Percentiles rank a stretch among this genome's conserved stretches.
Conservation (phyloP, 2,329 filamentous ascomycete genomes). For the Monosporascus cannonballus region DNA sequence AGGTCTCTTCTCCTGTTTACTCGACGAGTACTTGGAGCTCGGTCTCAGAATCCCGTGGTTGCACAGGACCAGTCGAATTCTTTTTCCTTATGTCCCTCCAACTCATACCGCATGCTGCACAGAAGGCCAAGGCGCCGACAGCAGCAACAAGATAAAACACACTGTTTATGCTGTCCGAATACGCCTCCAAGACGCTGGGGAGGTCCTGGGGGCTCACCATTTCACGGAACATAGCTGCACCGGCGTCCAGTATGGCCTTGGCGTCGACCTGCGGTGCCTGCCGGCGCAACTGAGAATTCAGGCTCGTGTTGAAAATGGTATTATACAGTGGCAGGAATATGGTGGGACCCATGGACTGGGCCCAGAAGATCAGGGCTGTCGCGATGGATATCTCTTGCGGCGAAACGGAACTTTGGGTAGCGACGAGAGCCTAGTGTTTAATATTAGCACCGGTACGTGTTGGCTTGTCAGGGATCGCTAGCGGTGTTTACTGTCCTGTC, state of each 20-base stretch:
- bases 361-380: constrained; percentile 7
- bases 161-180: constrained; percentile 29
- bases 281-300: constrained; percentile 23
- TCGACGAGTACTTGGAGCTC: not conserved
- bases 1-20: no score
- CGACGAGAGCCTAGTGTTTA: no score
- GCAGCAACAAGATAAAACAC: constrained; percentile 30
- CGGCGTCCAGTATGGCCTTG: constrained; percentile 30
- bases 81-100: constrained; percentile 39
- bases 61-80: not conserved
- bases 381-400: constrained; percentile 2
- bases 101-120: constrained; percentile 37
- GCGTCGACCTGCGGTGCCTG: constrained; percentile 26
- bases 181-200: constrained; percentile 31
- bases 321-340: constrained; percentile 7
- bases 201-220: constrained; percentile 26
- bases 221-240: constrained; percentile 32
- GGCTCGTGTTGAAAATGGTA: constrained; percentile 26
- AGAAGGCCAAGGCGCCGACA: constrained; percentile 24
- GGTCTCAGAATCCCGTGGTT: not conserved
- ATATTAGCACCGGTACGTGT: no score
- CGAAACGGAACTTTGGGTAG: no score
- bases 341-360: constrained; percentile 5
- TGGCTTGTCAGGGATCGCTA: no score
- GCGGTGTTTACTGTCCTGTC: no score